Conservation (phyloP, 2,329 filamentous ascomycete species). For the Clarireedia paspali region DNA sequence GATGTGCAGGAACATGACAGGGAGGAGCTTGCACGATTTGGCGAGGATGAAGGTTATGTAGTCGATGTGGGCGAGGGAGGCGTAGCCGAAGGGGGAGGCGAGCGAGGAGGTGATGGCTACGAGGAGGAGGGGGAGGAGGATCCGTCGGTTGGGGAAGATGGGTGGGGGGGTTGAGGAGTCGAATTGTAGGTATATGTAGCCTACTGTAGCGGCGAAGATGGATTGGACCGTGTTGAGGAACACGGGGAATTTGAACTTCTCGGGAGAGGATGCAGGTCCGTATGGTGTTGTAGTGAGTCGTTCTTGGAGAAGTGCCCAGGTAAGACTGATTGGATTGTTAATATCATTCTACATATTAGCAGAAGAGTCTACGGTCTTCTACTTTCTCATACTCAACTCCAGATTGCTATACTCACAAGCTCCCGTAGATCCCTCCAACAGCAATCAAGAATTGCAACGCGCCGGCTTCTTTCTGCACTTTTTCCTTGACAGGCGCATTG, state of each 20-base stretch:
- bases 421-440: conserved; percentile 92
- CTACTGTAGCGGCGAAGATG: conserved; percentile 74
- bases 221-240: conserved; percentile 97
- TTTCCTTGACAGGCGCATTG: conserved; percentile 7
- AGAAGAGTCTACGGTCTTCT: no score
- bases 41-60: conserved; percentile 97
- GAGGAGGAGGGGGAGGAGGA: conserved; percentile 71
- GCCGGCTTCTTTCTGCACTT: conserved; percentile 45
- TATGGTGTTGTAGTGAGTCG: conserved; percentile 92
- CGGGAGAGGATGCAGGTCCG: conserved; percentile 50
- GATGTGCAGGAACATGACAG: conserved; percentile 94
- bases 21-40: conserved; percentile 97
- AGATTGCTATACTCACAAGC: conserved; percentile 60
- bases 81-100: conserved; percentile 93
- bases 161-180: conserved; percentile 54
- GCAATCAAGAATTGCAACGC: conserved; percentile 73
- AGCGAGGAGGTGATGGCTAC: conserved; percentile 84
- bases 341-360: no score
- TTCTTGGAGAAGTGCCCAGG: conserved; percentile 95
- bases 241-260: conserved; percentile 87
- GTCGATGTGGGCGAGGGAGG: conserved; percentile 86
- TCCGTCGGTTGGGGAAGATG: conserved; percentile 69
- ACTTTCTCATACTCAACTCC: no score
- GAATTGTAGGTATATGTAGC: conserved; percentile 69
- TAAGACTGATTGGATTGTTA: conserved; percentile 50